Conservation (phyloP, 1,284 basidiomycete species). For the Apiotrichum montevideense region DNA sequence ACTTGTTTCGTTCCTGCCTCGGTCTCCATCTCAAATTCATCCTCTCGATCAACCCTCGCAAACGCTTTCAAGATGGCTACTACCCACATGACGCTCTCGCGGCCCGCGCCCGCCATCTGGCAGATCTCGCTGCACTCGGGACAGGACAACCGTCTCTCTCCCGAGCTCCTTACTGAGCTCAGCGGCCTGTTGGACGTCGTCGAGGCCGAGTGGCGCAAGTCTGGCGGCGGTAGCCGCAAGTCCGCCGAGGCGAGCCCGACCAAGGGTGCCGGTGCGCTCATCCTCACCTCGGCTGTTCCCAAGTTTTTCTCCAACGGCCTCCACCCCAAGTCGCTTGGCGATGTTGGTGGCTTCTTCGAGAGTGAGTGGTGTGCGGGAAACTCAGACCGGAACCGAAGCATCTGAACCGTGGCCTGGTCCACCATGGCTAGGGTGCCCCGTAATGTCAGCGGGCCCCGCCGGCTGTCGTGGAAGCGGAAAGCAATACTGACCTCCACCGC, state of each 20-base stretch:
- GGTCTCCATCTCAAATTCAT: not conserved
- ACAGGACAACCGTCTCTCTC: slow-evolving; percentile 44
- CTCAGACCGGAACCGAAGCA: not conserved
- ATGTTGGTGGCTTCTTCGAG: slow-evolving; percentile 67
- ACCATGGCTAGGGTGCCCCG: too few species aligned
- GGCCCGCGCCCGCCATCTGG: slow-evolving; percentile 29
- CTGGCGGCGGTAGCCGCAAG: slow-evolving; percentile 46
- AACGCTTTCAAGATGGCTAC: not conserved
- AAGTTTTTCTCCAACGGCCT: slow-evolving; percentile 89
- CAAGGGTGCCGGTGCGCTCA: slow-evolving; percentile 57
- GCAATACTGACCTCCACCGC: not conserved
- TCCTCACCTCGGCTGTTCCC: slow-evolving; percentile 66
- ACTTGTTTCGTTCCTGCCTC: too few species aligned
- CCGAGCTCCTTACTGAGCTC: slow-evolving; percentile 35
- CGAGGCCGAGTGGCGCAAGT: slow-evolving; percentile 68
- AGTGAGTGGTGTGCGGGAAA: slow-evolving; percentile 49
- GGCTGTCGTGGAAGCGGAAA: not conserved
- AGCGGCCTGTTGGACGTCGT: slow-evolving; percentile 61
- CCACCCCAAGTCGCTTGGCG: slow-evolving; percentile 60
- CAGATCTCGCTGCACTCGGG: slow-evolving; percentile 37
- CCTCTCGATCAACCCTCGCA: not conserved
- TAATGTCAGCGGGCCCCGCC: not conserved
- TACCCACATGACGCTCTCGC: slow-evolving; percentile 23
- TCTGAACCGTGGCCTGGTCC: too few species aligned
- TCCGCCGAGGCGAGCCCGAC: slow-evolving; percentile 44